A percentile compares a stretch with the other conserved stretches of the same genome.
These are phyloP conservation scores for Aspergillus ostianus DNA, from an alignment of 495 filamentous ascomycete species.

Conservation along the genomic window DNA sequence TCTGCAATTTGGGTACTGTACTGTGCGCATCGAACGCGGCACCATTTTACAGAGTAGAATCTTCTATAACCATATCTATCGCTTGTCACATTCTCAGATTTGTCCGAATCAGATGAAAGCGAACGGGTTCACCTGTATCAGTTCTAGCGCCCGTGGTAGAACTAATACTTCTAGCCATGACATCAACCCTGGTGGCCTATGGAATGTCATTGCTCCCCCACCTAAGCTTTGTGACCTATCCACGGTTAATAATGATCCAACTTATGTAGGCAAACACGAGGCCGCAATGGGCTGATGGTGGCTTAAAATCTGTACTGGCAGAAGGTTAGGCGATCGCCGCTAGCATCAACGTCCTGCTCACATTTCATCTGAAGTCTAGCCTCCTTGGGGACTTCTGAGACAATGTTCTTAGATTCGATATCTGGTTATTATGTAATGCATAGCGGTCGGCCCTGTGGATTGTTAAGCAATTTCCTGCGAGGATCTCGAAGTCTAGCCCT, in stretches of 20 bases:
- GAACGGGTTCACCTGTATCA: not conserved
- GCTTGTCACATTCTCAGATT: not conserved
- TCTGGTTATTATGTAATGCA: too few relatives aligned
- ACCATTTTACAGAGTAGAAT: too few relatives aligned
- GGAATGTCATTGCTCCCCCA: constrained; percentile 10
- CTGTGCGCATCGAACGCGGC: too few relatives aligned
- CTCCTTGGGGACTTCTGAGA: not conserved
- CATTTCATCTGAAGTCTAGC: constrained; percentile 13
- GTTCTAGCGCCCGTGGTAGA: not conserved
- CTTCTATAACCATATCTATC: too few relatives aligned
- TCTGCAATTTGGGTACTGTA: too few relatives aligned
- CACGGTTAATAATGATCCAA: constrained; percentile 8
- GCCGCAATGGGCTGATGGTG: constrained; percentile 13
- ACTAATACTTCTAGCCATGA: not conserved
- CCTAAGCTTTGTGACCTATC: constrained; percentile 21
- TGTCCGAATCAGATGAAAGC: not conserved
- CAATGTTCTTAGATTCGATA: not conserved
- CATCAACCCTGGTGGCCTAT: constrained; percentile 8
- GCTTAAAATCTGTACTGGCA: constrained; percentile 11
- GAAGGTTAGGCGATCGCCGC: constrained; percentile 35
- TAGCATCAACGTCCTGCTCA: constrained; percentile 33
- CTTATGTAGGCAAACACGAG: constrained; percentile 13
- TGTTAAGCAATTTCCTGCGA: too few relatives aligned
- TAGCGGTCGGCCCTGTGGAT: too few relatives aligned
- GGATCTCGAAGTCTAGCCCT: too few relatives aligned